Base-by-base conservation (phyloP, 768 basidiomycete genomes). In the Tylopilus vinaceipallidus region DNA sequence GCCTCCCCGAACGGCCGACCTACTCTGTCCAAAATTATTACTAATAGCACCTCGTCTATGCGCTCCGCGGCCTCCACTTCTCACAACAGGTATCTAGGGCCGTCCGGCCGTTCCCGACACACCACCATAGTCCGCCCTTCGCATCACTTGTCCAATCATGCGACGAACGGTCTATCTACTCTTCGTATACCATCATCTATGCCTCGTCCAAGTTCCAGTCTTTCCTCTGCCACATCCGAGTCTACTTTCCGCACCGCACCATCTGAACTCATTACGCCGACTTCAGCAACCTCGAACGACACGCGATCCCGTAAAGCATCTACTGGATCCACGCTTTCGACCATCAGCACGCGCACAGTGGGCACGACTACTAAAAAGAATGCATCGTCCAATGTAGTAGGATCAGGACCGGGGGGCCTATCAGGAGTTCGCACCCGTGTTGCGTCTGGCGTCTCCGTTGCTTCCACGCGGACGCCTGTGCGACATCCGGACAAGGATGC, bases 171-270 rank as follows among this genome's bases (percentile, higher is more conserved):
- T 8, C 37, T 60, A 13, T 63, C 65, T 16, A 68, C 52, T 11
- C 57, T 68, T 5, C 66, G 66, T 1, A 68, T 70, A 38, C 68
- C 66, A n/a, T 50, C 69, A 3, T 19, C 61, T 4, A 22, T 26
- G 5, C 47, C 55, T 2, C 67, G 67, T 19, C 69, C 67, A 6
- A 54, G 19, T 17, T 64, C 69, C 4, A 57, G 42, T n/a, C 42
- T 67, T 14, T 66, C 68, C 11, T 67, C 65, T 0, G 65, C 69
- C 12, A 60, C 42, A 8, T 70, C 66, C 2, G 68, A 67, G 1
- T 48, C 52, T 7, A 69, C 68, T 0, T 68, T 69, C 53, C 64
- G 61, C 20, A 68, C 68, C 1, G 66, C 68, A 24, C 55, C 23
- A 6, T 67, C 65, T 23, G 68, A 67, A 23, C 47, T 63, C 7